Evolutionary conservation across 306 rosid species (phyloP).

Genomic region (Begonia fuchsioides): DNA sequence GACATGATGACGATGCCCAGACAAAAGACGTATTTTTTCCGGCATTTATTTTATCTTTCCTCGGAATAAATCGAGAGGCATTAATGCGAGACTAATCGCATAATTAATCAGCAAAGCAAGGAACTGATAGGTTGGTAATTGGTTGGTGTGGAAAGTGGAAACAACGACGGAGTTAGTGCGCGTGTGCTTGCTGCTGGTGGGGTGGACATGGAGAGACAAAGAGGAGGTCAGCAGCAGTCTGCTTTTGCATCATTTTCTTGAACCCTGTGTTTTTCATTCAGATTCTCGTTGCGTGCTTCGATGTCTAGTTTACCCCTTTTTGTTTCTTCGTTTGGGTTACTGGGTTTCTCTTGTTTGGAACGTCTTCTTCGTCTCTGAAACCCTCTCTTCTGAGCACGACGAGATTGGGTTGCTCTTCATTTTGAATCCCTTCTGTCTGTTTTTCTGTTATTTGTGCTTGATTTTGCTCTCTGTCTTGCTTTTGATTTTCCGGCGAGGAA

Average conservation of each 20-base stretch:
- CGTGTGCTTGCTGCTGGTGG: background rate
- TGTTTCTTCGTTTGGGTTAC: slow-evolving; percentile 39
- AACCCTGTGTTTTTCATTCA: slow-evolving; percentile 21
- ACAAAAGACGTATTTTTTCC: too few species aligned
- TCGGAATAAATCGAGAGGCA: too few species aligned
- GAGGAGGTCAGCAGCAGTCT: slow-evolving; percentile 30
- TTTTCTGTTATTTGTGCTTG: too few species aligned
- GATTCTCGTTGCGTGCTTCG: slow-evolving; percentile 41
- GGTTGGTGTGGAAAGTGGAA: background rate
- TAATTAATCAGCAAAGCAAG: background rate
- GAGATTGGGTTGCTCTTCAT: background rate
- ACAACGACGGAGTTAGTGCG: background rate
- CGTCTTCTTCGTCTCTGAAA: slow-evolving; percentile 3
- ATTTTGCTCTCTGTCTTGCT: slow-evolving; percentile 5
- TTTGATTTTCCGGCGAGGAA: too few species aligned
- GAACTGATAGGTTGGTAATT: background rate
- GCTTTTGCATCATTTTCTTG: slow-evolving; percentile 38
- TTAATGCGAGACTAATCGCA: background rate
- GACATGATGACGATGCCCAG: too few species aligned
- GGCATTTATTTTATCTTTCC: too few species aligned
- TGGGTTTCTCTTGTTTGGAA: slow-evolving; percentile 20
- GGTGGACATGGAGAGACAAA: slow-evolving; percentile 3
- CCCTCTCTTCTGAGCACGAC: background rate
- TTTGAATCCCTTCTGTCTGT: slow-evolving; percentile 3
- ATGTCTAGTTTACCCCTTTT: slow-evolving; percentile 23